A percentile compares a stretch with the other conserved stretches of the same genome.
Conservation (phyloP, 164 flowering plant species). For the Vitis amurensis region DNA sequence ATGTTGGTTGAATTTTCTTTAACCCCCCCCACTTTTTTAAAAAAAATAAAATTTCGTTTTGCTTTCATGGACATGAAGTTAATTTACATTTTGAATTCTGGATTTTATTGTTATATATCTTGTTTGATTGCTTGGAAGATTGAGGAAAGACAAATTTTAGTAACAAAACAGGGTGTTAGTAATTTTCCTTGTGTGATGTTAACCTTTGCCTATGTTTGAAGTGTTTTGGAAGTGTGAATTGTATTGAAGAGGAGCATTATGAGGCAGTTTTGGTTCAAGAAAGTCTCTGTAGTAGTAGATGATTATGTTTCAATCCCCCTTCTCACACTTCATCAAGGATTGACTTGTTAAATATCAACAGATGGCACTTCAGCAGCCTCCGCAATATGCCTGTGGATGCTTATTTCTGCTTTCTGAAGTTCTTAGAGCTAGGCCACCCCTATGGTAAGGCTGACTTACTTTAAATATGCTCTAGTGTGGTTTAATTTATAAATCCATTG, state of each 20-base stretch:
- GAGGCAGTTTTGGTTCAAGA: too few relatives aligned
- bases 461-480: not conserved
- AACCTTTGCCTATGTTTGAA: not conserved
- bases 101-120: not conserved
- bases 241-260: not conserved
- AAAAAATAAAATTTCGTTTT: too few relatives aligned
- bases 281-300: not conserved
- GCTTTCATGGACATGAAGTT: not conserved
- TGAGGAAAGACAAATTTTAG: not conserved
- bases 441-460: slow-evolving; percentile 53
- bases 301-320: not conserved
- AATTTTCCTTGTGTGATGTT: not conserved
- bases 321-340: not conserved
- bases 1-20: not conserved
- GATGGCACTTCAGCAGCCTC: slow-evolving; percentile 97
- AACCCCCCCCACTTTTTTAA: not conserved
- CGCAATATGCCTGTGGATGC: slow-evolving; percentile 92
- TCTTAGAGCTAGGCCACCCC: slow-evolving; percentile 90
- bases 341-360: slow-evolving; percentile 25
- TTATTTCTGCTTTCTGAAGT: slow-evolving; percentile 93
- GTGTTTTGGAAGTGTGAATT: not conserved
- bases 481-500: not conserved
- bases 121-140: not conserved
- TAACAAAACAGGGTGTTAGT: not conserved
- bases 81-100: not conserved